phyloP scores from a whole-genome alignment of 805 yeast species.

The Suhomyces pyralidae region DNA sequence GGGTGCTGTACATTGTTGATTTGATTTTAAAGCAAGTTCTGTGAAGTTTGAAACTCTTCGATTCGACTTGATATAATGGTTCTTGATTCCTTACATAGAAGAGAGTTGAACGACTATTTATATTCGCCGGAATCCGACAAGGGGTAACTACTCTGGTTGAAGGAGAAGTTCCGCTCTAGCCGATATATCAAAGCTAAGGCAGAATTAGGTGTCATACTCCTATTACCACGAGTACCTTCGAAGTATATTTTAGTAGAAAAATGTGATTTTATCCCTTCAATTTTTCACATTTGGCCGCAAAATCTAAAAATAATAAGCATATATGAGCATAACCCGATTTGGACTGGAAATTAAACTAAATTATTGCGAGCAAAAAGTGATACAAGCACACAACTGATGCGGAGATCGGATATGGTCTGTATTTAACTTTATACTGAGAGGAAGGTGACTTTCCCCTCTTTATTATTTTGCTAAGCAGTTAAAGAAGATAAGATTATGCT shows the following conservation, averaged over 20 bases:
- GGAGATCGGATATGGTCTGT: no score
- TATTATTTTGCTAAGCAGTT: no score
- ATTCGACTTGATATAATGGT: no score
- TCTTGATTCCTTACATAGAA: no score
- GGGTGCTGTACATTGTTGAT: background rate
- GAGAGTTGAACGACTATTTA: background rate
- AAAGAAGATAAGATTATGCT: no score
- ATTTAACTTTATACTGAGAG: no score
- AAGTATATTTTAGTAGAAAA: background rate
- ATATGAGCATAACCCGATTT: background rate
- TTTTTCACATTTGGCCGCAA: background rate
- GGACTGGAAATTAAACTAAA: background rate
- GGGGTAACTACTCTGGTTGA: background rate
- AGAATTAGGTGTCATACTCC: background rate
- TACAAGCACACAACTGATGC: no score
- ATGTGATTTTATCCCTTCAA: background rate
- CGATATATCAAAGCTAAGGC: background rate
- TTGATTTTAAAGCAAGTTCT: no score
- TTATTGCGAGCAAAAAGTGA: no score
- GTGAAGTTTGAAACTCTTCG: no score
- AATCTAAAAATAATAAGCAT: background rate
- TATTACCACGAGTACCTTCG: background rate
- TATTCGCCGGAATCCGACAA: background rate
- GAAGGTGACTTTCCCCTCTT: no score
- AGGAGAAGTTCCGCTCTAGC: background rate